Conservation (phyloP, 768 basidiomycete species). For the Hydnum rufescens region DNA sequence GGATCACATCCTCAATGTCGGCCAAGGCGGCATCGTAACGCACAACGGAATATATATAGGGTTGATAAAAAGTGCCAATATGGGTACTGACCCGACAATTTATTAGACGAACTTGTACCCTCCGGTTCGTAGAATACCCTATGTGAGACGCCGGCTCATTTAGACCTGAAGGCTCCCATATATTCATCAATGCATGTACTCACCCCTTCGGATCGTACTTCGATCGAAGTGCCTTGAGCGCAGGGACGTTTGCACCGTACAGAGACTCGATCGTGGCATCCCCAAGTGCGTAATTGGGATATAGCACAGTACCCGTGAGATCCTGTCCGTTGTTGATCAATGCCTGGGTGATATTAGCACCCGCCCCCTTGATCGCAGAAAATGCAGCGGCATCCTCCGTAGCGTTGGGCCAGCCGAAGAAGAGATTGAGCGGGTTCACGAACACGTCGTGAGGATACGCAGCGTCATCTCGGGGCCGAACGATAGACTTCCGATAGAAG, state of each 20-base stretch:
- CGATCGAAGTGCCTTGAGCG: not conserved
- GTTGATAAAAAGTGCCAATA: too few species aligned
- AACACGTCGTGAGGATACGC: not conserved
- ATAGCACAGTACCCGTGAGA: not conserved
- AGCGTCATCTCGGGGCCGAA: not conserved
- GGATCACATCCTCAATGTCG: too few species aligned
- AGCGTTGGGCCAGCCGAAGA: not conserved
- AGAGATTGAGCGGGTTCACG: not conserved
- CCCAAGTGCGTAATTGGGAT: not conserved
- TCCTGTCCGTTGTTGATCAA: slow-evolving; percentile 18
- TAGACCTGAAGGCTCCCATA: too few species aligned
- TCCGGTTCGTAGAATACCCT: too few species aligned
- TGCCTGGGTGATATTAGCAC: not conserved
- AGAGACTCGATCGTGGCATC: not conserved
- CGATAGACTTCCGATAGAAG: not conserved
- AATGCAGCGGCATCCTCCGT: not conserved
- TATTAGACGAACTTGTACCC: too few species aligned
- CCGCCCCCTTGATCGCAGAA: not conserved
- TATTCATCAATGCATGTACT: too few species aligned
- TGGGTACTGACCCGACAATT: too few species aligned
- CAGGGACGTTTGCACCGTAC: not conserved
- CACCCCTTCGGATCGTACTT: not conserved
- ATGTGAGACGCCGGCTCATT: too few species aligned
- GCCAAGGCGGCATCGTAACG: too few species aligned
- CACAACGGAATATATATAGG: too few species aligned